A percentile compares a stretch with the other conserved stretches of the same genome.
Conservation (phyloP, 2,329 filamentous ascomycete genomes). For the Pseudogymnoascus sp. region DNA sequence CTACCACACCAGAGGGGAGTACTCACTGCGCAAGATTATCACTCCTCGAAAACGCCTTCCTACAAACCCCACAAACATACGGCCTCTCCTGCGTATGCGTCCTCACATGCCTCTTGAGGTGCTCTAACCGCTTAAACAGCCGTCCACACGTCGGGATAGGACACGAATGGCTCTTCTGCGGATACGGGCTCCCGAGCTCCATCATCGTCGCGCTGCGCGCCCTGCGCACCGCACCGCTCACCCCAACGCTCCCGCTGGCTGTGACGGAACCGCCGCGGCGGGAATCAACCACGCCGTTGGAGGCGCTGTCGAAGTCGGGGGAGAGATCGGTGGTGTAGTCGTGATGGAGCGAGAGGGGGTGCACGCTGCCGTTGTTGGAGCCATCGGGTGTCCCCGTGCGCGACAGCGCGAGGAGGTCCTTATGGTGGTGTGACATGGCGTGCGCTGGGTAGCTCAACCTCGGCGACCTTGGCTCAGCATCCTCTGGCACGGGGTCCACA, state of each 20-base stretch:
- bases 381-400: conserved; percentile 72
- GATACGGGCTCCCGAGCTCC: conserved; percentile 83
- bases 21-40: conserved; percentile 97
- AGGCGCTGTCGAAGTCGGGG: conserved; percentile 29
- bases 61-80: conserved; percentile 95
- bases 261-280: conserved; percentile 66
- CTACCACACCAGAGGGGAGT: too few relatives aligned
- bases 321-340: conserved; percentile 62
- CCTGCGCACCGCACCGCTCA: conserved; percentile 73
- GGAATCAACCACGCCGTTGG: conserved; percentile 53
- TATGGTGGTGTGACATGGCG: conserved; percentile 61
- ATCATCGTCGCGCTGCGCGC: conserved; percentile 92
- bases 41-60: conserved; percentile 96
- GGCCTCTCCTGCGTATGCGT: conserved; percentile 99
- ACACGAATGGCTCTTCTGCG: conserved; percentile 96
- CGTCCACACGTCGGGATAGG: conserved; percentile 97
- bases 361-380: background rate
- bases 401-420: conserved; percentile 76
- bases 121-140: conserved; percentile 97
- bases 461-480: conserved; percentile 71
- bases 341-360: conserved; percentile 63
- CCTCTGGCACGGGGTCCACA: conserved; percentile 72
- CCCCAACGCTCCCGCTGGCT: conserved; percentile 56
- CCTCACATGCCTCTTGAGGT: conserved; percentile 98
- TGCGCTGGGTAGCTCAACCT: conserved; percentile 65